A percentile compares a stretch with the other conserved stretches of the same genome.
These are phyloP conservation scores for Colletotrichum australisinense DNA, from an alignment of 2,329 filamentous ascomycete genomes.

Conservation along the genomic window DNA sequence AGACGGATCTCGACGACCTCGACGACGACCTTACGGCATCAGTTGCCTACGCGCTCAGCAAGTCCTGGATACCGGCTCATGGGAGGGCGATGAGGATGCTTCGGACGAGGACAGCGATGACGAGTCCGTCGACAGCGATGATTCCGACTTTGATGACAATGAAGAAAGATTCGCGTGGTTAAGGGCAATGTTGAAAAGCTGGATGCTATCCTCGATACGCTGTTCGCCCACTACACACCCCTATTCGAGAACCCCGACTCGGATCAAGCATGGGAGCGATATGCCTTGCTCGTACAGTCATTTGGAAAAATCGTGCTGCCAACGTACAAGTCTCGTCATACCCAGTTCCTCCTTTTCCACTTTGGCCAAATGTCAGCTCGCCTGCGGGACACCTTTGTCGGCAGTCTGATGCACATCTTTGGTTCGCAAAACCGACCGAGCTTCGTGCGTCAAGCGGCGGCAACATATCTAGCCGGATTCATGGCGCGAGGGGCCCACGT, in stretches of 20 bases:
- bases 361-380: conserved; percentile 86
- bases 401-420: conserved; percentile 75
- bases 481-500: conserved; percentile 91
- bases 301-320: conserved; percentile 91
- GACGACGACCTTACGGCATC: conserved; percentile 88
- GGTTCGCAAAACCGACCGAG: conserved; percentile 50
- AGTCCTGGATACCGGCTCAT: conserved; percentile 47
- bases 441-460: conserved; percentile 78
- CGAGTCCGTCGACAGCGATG: conserved; percentile 78
- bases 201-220: conserved; percentile 86
- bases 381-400: conserved; percentile 85
- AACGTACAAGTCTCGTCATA: conserved; percentile 91
- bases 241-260: conserved; percentile 77
- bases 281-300: conserved; percentile 84
- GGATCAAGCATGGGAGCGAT: conserved; percentile 76
- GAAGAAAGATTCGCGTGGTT: conserved; percentile 75
- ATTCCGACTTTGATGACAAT: conserved; percentile 73
- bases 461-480: conserved; percentile 94
- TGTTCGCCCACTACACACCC: conserved; percentile 86
- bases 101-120: conserved; percentile 74
- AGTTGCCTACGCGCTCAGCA: conserved; percentile 66
- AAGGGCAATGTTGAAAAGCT: conserved; percentile 90
- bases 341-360: conserved; percentile 96
- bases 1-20: conserved; percentile 90
- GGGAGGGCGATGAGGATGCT: conserved; percentile 66